A percentile compares a stretch with the other conserved stretches of the same genome.
phyloP scores from a whole-genome alignment of 2,329 filamentous ascomycete genomes.

The Colletotrichum limetticola region DNA sequence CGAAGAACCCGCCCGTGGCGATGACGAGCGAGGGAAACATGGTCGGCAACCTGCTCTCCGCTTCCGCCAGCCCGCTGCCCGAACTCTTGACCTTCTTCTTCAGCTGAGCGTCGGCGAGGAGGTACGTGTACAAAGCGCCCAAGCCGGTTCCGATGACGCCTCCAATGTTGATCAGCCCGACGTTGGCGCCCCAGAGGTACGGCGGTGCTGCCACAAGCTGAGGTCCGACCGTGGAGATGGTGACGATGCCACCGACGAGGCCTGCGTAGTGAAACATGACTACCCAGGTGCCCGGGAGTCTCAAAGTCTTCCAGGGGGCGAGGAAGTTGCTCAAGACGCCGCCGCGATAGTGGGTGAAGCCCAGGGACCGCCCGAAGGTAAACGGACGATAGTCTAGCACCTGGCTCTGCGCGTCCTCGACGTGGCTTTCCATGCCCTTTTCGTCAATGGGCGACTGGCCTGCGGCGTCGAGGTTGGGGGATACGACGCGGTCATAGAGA shows the following conservation, averaged over 20 bases:
- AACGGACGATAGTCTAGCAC: neutral
- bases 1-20: slow-evolving; percentile 45
- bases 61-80: slow-evolving; percentile 44
- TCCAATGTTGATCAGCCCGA: slow-evolving; percentile 48
- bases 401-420: slow-evolving; percentile 12
- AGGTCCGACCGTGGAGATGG: slow-evolving; percentile 48
- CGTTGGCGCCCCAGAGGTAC: slow-evolving; percentile 47
- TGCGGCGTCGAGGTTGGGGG: neutral
- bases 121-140: slow-evolving; percentile 41
- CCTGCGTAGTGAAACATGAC: slow-evolving; percentile 51
- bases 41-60: slow-evolving; percentile 45
- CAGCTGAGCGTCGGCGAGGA: slow-evolving; percentile 40
- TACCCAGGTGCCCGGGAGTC: slow-evolving; percentile 47
- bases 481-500: slow-evolving; percentile 38
- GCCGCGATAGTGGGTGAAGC: slow-evolving; percentile 37
- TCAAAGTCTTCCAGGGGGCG: slow-evolving; percentile 43
- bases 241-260: slow-evolving; percentile 47
- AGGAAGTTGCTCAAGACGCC: slow-evolving; percentile 37
- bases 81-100: slow-evolving; percentile 37
- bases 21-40: slow-evolving; percentile 44
- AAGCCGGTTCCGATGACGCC: slow-evolving; percentile 44
- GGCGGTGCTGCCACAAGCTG: slow-evolving; percentile 43
- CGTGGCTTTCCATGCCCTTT: slow-evolving; percentile 8
- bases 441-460: slow-evolving; percentile 3
- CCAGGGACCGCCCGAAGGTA: slow-evolving; percentile 33